Conservation (phyloP, 352 stramenopile species). For the Globisporangium uncinulatum region DNA sequence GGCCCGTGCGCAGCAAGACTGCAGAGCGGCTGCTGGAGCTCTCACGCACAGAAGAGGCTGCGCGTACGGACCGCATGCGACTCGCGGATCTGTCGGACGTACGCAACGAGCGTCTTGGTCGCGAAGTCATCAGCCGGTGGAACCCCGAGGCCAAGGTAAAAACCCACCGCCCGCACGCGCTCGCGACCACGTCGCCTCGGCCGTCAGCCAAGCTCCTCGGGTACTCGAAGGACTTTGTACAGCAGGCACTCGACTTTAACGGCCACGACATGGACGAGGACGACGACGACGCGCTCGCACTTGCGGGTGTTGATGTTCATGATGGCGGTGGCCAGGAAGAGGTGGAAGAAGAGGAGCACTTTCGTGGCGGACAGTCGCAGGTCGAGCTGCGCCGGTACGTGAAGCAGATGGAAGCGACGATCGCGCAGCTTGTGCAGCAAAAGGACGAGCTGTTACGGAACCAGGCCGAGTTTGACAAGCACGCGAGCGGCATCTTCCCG, state of each 20-base stretch:
- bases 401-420: slow-evolving; percentile 78
- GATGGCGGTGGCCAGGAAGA: too few species aligned
- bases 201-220: slow-evolving; percentile 57
- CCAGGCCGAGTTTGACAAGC: slow-evolving; percentile 76
- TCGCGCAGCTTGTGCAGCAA: slow-evolving; percentile 70
- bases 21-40: slow-evolving; percentile 47
- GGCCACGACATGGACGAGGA: slow-evolving; percentile 39
- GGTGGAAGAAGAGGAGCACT: slow-evolving; percentile 12
- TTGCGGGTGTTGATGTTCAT: slow-evolving; percentile 1
- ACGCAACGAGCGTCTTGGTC: slow-evolving; percentile 38
- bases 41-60: slow-evolving; percentile 34
- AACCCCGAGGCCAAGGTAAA: slow-evolving; percentile 38
- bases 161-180: slow-evolving; percentile 17
- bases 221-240: slow-evolving; percentile 69
- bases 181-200: slow-evolving; percentile 25
- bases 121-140: slow-evolving; percentile 33
- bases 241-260: slow-evolving; percentile 71
- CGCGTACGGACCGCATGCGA: slow-evolving; percentile 64
- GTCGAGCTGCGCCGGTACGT: slow-evolving; percentile 64
- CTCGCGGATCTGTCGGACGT: slow-evolving; percentile 74
- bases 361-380: slow-evolving; percentile 22
- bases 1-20: slow-evolving; percentile 25
- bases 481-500: slow-evolving; percentile 79
- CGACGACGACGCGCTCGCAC: slow-evolving; percentile 6
- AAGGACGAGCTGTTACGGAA: slow-evolving; percentile 72